Evolutionary conservation across 768 basidiomycete genomes (phyloP), one percentile per base, ranked within the genome.

Genomic region (Auricularia heimuer): DNA sequence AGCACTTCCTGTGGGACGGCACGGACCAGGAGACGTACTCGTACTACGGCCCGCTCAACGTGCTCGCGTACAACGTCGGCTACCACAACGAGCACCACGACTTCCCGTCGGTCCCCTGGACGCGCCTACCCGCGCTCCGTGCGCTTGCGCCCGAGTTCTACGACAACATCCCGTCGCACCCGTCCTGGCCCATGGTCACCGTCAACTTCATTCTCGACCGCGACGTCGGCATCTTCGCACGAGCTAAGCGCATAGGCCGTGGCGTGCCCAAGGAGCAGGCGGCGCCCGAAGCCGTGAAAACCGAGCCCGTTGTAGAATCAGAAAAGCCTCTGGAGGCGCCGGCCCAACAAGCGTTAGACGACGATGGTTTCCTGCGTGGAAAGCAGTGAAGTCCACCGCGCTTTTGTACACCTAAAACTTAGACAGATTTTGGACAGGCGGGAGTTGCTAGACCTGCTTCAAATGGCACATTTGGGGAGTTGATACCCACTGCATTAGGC

Each of bases 11-110:
- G 58, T 94, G 91, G 89, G 94, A 96, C 69, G 90, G 89, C 1
- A 80, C 94, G 65, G 82, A 86, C 39, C 95, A 98, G 73, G 97
- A 98, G 78, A 98, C 97, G 0, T 98, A 92, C 75, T 93, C 90
- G 67, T 99, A 98, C 75, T 99, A 99, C 69, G 97, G 97, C 0
- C 84, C 85, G 65, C 79, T 98, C 64, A 99, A 99, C 75, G 67
- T 87, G 14, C 76, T 98, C 24, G 92, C 94, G 14, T 99, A 98
- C 75, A 99, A 99, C 69, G 96, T 98, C 69, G 97, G 97, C 45
- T 98, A 98, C 73, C 97, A 99, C 75, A 98, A 99, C 75, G 97
- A 98, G 71, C 97, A 99, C 76, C 97, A 99, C 76, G 97, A 99
- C 77, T 98, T 99, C 76, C 95, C 97, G 7, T 94, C 94, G 12